phyloP scores from a whole-genome alignment of 2,329 filamentous ascomycete species.

The Ophiostoma angusticollis region DNA sequence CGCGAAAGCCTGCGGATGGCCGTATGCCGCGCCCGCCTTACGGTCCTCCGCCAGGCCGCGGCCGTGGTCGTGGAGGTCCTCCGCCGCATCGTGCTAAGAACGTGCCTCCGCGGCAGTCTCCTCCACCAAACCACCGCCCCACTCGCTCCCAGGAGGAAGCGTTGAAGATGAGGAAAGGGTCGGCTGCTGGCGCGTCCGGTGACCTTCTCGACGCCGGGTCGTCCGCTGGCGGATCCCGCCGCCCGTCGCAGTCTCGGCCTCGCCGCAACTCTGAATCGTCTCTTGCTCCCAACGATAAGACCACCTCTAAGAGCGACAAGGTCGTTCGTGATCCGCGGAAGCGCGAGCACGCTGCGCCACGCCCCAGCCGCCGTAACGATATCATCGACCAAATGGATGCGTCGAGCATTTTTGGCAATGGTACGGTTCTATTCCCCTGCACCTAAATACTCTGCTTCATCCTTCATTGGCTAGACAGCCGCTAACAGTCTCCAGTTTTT shows the following conservation, averaged over 20 bases:
- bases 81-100: slow-evolving; percentile 34
- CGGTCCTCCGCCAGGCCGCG: slow-evolving; percentile 6
- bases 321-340: slow-evolving; percentile 36
- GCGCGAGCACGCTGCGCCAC: slow-evolving; percentile 38
- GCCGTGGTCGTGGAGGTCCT: slow-evolving; percentile 27
- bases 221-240: slow-evolving; percentile 8
- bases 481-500: slow-evolving; percentile 50
- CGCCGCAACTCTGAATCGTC: slow-evolving; percentile 75
- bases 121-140: slow-evolving; percentile 39
- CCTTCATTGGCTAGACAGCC: background rate
- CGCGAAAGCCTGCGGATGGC: background rate
- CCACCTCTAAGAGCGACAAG: slow-evolving; percentile 46
- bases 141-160: slow-evolving; percentile 56
- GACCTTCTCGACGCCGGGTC: background rate
- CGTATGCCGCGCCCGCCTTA: slow-evolving; percentile 18
- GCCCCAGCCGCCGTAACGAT: slow-evolving; percentile 51
- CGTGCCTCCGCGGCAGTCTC: slow-evolving; percentile 33
- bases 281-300: slow-evolving; percentile 44
- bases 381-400: slow-evolving; percentile 95
- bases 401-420: slow-evolving; percentile 87
- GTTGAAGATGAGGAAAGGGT: slow-evolving; percentile 31
- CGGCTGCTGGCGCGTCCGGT: background rate
- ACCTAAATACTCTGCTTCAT: slow-evolving; percentile 4
- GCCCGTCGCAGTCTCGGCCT: slow-evolving; percentile 32
- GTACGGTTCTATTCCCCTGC: slow-evolving; percentile 52